Conservation (phyloP, 495 filamentous ascomycete species). For the Tetracladium marchalianum region DNA sequence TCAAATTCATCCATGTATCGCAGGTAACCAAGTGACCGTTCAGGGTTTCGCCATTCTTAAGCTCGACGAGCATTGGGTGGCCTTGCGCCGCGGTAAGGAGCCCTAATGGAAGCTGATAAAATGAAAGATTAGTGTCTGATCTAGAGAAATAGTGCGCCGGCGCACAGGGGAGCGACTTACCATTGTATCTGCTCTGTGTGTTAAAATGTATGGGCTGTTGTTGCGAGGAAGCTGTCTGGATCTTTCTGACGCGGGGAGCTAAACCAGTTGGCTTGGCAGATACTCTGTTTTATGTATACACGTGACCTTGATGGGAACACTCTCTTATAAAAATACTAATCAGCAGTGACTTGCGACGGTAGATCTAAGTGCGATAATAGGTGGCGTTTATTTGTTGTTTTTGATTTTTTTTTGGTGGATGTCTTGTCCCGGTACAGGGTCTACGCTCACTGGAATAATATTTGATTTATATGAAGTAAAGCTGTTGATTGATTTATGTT, state of each 20-base stretch:
- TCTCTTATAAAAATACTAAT: too few species aligned
- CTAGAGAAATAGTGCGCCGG: neutral
- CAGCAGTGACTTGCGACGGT: too few species aligned
- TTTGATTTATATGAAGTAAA: too few species aligned
- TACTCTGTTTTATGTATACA: too few species aligned
- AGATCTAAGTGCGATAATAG: too few species aligned
- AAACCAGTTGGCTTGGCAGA: too few species aligned
- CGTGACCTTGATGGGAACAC: too few species aligned
- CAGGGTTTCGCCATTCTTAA: slow-evolving; percentile 96
- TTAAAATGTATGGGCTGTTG: neutral
- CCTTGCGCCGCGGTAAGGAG: slow-evolving; percentile 92
- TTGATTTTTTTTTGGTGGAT: too few species aligned
- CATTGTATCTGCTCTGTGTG: neutral
- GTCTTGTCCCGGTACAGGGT: too few species aligned
- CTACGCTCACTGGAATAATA: too few species aligned
- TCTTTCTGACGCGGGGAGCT: neutral
- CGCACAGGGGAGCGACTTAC: neutral
- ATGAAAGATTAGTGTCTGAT: neutral
- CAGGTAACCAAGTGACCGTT: slow-evolving; percentile 93
- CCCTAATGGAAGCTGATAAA: slow-evolving; percentile 71
- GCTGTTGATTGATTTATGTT: too few species aligned
- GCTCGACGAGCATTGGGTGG: slow-evolving; percentile 97
- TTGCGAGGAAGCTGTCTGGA: neutral
- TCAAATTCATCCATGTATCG: slow-evolving; percentile 99
- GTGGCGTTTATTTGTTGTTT: too few species aligned